phyloP scores from a whole-genome alignment of 139 green algal species.

The Chloropicon primus region DNA sequence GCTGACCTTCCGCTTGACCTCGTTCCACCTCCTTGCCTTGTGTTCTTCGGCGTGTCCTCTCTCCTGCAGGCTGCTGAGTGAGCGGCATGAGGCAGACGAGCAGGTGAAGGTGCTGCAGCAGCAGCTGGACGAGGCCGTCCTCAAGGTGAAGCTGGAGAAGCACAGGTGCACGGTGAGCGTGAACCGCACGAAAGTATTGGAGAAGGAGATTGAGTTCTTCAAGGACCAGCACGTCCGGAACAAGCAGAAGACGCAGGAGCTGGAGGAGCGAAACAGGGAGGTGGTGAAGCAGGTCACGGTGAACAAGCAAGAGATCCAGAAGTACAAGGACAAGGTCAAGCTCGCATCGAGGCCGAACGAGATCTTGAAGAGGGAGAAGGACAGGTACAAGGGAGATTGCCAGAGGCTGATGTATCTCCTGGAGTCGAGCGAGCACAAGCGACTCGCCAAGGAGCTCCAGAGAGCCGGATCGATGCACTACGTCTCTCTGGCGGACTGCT shows the following conservation, averaged over 20 bases:
- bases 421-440: not conserved
- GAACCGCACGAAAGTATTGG: not conserved
- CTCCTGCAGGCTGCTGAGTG: not conserved
- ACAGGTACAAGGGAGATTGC: not conserved
- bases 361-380: not conserved
- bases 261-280: not conserved
- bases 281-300: not conserved
- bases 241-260: not conserved
- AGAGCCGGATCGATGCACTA: not conserved
- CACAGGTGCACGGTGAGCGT: not conserved
- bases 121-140: not conserved
- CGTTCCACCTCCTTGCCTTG: too few relatives aligned
- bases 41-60: not conserved
- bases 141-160: constrained; percentile 3
- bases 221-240: not conserved
- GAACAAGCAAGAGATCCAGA: not conserved
- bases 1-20: too few relatives aligned
- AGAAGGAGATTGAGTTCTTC: not conserved
- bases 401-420: not conserved
- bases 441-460: not conserved
- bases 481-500: not conserved
- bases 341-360: not conserved
- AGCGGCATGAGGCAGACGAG: not conserved
- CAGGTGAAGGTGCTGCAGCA: not conserved
- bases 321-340: not conserved